phyloP scores from a whole-genome alignment of 2,329 filamentous ascomycete genomes.

The Fusarium dimerum region DNA sequence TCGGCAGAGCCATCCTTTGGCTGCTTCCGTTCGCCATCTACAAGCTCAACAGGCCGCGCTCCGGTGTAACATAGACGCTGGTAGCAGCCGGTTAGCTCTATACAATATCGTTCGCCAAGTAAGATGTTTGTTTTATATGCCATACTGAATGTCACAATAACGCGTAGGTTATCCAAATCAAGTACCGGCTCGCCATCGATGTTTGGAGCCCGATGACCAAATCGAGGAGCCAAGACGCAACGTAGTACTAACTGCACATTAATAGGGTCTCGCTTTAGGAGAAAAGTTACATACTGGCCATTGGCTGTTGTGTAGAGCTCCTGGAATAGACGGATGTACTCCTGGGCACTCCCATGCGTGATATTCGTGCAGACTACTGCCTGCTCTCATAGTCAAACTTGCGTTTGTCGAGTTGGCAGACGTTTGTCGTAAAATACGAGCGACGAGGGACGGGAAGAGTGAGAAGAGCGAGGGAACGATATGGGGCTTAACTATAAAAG shows the following conservation, averaged over 20 bases:
- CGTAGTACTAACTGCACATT: conserved; percentile 23
- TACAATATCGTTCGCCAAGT: conserved; percentile 20
- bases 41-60: conserved; percentile 29
- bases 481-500: not conserved
- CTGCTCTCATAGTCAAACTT: not conserved
- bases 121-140: conserved; percentile 29
- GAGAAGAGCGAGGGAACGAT: not conserved
- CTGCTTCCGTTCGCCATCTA: conserved; percentile 29
- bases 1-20: conserved; percentile 27
- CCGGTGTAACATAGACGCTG: conserved; percentile 30
- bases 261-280: conserved; percentile 2
- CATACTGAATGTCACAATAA: conserved; percentile 33
- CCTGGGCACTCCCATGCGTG: conserved; percentile 12
- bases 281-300: not conserved
- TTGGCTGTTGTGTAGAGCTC: conserved; percentile 17
- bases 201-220: conserved; percentile 23
- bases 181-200: conserved; percentile 27
- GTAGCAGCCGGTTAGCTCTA: conserved; percentile 29
- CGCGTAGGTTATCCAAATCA: conserved; percentile 18
- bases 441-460: not conserved
- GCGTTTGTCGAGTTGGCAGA: not conserved
- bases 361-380: conserved; percentile 4
- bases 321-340: conserved; percentile 31
- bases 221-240: conserved; percentile 22
- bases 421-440: not conserved